Evolutionary conservation across 2,329 filamentous ascomycete species (phyloP).

Genomic region (Claviceps quebecensis): DNA sequence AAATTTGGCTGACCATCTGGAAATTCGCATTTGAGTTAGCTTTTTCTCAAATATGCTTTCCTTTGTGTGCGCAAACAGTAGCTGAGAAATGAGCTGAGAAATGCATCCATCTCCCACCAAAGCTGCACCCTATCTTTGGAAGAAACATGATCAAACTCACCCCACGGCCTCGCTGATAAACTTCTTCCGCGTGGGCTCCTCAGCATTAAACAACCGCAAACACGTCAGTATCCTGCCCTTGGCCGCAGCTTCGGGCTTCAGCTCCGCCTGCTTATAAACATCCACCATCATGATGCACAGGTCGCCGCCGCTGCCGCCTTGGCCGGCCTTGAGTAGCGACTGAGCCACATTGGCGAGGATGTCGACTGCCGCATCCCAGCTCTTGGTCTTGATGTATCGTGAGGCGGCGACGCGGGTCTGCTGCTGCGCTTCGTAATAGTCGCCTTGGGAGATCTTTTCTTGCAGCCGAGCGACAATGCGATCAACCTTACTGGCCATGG

Average conservation of each 20-base stretch:
- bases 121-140: too few species aligned
- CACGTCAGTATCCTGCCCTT: slow-evolving; percentile 67
- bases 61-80: not conserved
- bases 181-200: slow-evolving; percentile 85
- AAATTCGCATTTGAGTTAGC: slow-evolving; percentile 6
- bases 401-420: slow-evolving; percentile 91
- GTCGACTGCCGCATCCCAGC: slow-evolving; percentile 75
- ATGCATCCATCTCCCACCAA: too few species aligned
- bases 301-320: slow-evolving; percentile 86
- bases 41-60: not conserved
- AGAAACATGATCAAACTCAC: slow-evolving; percentile 27
- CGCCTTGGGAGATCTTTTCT: slow-evolving; percentile 76
- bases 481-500: slow-evolving; percentile 27
- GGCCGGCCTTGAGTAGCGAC: slow-evolving; percentile 78
- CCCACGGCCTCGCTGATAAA: slow-evolving; percentile 76
- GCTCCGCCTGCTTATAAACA: slow-evolving; percentile 76
- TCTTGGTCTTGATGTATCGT: slow-evolving; percentile 78
- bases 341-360: slow-evolving; percentile 74
- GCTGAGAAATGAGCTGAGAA: too few species aligned
- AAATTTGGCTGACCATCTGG: slow-evolving; percentile 65
- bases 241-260: slow-evolving; percentile 58
- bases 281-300: slow-evolving; percentile 77
- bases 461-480: slow-evolving; percentile 54
- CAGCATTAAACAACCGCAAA: slow-evolving; percentile 63
- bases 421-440: slow-evolving; percentile 97